Evolutionary conservation across 2,329 filamentous ascomycete species (phyloP), one percentile per base, ranked within the genome.

Genomic region (Cordyceps pruinosa): DNA sequence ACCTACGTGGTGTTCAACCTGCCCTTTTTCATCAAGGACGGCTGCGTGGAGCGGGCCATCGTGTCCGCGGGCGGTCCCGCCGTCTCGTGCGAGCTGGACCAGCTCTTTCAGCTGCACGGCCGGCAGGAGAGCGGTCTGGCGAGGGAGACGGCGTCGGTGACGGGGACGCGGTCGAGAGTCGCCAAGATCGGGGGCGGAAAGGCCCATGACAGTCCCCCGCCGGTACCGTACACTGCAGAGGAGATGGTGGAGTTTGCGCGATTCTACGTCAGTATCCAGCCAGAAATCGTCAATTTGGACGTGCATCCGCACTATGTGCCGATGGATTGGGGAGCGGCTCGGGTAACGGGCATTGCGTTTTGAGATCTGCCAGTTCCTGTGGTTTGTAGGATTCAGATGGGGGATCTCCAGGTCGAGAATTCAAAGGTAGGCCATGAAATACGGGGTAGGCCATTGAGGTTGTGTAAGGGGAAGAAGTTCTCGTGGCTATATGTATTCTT

Each of bases 31-130:
- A 64, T 66, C 34, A 66, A 65, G 54, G 49, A 32, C 12, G 65
- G 65, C 12, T 67, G 65, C 54, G 63, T 67, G 25, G 65, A 66
- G 60, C 60, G 64, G 26, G 65, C 65, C 26, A 66, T 67, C 37
- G 60, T 58, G 28, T 65, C 63, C 4, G 65, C 64, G 2, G 65
- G 65, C 15, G 65, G 65, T 17, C 65, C 64, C 15, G 59, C 60
- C 50, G 47, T 66, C 45, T 61, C 60, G 26, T 66, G 65, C 45
- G 10, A 35, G 25, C 15, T 3, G 21, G 21, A 55, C 23, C n/a
- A 41, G 19, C 19, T 39, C 34, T 21, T n/a, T 15, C 17, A 49
- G 46, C 28, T 49, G 46, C 46, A 23, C 26, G 28, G 34, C 23
- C n/a, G 28, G 26, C 28, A 21, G 28, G 28, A 32, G 19, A 26